Conservation (phyloP, 371 early-diverging fungal species). For the Lichtheimia ornata region DNA sequence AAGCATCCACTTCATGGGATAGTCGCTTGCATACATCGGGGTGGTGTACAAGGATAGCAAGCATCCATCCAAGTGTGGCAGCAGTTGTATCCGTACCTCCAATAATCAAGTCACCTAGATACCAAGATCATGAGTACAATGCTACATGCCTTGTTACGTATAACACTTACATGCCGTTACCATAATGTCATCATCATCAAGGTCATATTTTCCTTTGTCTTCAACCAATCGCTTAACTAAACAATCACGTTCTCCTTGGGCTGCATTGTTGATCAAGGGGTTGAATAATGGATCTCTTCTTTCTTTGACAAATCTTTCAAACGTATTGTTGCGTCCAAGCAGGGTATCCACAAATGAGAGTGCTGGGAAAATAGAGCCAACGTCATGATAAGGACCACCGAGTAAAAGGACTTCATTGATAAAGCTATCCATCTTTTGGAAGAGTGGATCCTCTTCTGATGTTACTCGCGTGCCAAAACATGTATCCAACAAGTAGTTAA, state of each 20-base stretch:
- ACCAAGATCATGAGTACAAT: background rate
- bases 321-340: background rate
- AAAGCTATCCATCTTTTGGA: background rate
- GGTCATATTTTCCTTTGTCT: conserved; percentile 2
- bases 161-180: conserved; percentile 6
- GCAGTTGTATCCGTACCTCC: conserved; percentile 12
- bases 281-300: conserved; percentile 9
- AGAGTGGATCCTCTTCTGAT: background rate
- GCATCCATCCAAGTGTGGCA: conserved; percentile 5
- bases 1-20: conserved; percentile 6
- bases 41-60: conserved; percentile 13
- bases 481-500: conserved; percentile 6
- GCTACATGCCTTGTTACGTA: background rate
- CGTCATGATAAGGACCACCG: conserved; percentile 1
- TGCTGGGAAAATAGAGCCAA: conserved; percentile 2
- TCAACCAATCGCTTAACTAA: conserved; percentile 22
- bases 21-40: conserved; percentile 12
- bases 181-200: conserved; percentile 12
- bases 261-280: conserved; percentile 5
- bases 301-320: background rate
- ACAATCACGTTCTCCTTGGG: conserved; percentile 6
- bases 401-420: conserved; percentile 1
- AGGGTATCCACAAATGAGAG: conserved; percentile 4
- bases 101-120: conserved; percentile 3
- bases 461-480: conserved; percentile 6